These are phyloP conservation scores for Apiotrichum porosum DNA, from an alignment of 1,284 basidiomycete genomes.

Conservation along the genomic window DNA sequence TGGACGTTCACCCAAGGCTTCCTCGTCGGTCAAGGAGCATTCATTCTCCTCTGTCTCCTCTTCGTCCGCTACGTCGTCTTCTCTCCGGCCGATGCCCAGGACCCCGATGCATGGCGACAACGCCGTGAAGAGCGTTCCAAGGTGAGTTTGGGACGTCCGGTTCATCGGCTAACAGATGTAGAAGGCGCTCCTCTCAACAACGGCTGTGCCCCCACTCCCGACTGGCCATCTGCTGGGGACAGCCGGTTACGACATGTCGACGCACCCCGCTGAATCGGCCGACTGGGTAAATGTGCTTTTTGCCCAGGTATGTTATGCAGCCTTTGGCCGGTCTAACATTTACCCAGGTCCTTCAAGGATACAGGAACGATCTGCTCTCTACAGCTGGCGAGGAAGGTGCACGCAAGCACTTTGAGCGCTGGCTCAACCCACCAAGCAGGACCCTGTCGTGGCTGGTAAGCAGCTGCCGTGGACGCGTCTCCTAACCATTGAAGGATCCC, in stretches of 20 bases:
- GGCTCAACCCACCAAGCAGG: conserved; percentile 44
- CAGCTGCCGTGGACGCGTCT: too few relatives aligned
- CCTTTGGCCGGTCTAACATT: conserved; percentile 24
- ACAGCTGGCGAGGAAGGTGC: conserved; percentile 50
- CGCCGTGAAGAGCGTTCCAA: conserved; percentile 36
- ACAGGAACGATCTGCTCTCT: conserved; percentile 46
- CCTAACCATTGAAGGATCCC: conserved; percentile 45
- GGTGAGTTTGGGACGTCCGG: conserved; percentile 28
- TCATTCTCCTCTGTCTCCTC: conserved; percentile 47
- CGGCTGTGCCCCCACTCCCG: conserved; percentile 42
- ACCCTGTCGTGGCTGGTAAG: conserved; percentile 44
- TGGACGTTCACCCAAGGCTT: conserved; percentile 56
- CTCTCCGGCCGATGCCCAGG: conserved; percentile 44
- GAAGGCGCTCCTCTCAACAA: conserved; percentile 39
- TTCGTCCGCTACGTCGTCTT: conserved; percentile 57
- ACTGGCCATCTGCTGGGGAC: conserved; percentile 49
- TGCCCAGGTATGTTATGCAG: conserved; percentile 49
- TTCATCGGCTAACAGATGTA: conserved; percentile 5
- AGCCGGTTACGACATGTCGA: conserved; percentile 53
- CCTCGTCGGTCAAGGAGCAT: conserved; percentile 53
- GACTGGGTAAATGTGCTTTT: conserved; percentile 58
- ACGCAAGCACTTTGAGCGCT: conserved; percentile 45
- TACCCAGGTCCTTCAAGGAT: conserved; percentile 48
- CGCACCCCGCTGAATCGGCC: conserved; percentile 53
- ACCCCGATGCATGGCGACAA: conserved; percentile 31